Evolutionary conservation across 2,329 filamentous ascomycete species (phyloP).

Genomic region (Teratosphaeria epicoccoides): DNA sequence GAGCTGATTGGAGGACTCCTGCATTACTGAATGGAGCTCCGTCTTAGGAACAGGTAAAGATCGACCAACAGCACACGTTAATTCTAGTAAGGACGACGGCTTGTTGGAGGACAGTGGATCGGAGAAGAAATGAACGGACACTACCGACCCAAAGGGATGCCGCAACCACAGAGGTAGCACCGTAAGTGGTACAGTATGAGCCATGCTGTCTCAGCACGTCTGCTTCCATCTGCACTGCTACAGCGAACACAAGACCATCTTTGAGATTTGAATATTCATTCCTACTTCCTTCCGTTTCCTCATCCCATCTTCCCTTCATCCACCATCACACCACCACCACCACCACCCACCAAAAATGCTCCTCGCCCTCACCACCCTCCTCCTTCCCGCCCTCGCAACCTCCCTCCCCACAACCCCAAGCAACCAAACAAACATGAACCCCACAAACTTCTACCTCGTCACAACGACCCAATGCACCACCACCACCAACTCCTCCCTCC

Average conservation of each 20-base stretch:
- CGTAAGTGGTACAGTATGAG: too few species aligned
- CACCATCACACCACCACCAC: not conserved
- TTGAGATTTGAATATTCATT: not conserved
- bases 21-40: not conserved
- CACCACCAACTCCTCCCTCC: conserved; percentile 20
- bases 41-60: conserved; percentile 1
- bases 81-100: not conserved
- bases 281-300: too few species aligned
- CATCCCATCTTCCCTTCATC: not conserved
- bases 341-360: conserved; percentile 3
- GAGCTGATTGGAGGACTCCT: not conserved
- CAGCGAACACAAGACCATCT: not conserved
- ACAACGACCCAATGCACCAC: conserved; percentile 25
- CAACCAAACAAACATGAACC: conserved; percentile 6
- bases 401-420: conserved; percentile 3
- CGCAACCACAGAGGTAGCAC: too few species aligned
- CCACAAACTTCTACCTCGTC: conserved; percentile 30
- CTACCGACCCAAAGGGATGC: not conserved
- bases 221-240: too few species aligned
- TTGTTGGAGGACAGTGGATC: not conserved
- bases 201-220: too few species aligned
- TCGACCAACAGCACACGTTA: not conserved
- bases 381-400: conserved; percentile 7
- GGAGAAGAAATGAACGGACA: not conserved
- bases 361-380: not conserved